phyloP scores from a whole-genome alignment of 2,329 filamentous ascomycete genomes.

The Escovopsis weberi region DNA sequence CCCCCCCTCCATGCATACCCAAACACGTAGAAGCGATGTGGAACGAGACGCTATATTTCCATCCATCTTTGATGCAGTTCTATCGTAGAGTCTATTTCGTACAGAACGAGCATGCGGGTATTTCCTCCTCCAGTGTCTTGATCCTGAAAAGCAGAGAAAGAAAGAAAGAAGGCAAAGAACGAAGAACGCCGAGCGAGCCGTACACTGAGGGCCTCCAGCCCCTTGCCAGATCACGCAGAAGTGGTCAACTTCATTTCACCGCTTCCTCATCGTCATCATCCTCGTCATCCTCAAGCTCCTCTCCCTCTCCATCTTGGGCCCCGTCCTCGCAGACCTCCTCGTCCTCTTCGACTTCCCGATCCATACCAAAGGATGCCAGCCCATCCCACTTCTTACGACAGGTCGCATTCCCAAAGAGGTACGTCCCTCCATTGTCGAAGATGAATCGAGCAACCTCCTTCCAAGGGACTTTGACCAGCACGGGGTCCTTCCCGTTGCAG shows the following conservation, averaged over 20 bases:
- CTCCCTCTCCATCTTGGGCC: neutral
- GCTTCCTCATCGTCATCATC: neutral
- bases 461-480: conserved; percentile 35
- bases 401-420: conserved; percentile 44
- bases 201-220: neutral
- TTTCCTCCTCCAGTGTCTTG: neutral
- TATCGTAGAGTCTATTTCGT: neutral
- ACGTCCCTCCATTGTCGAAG: conserved; percentile 34
- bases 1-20: too few species aligned
- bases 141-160: too few species aligned
- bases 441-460: conserved; percentile 42
- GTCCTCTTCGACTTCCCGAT: neutral
- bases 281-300: neutral
- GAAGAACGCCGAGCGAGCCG: too few species aligned
- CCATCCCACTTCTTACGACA: conserved; percentile 44
- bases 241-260: neutral
- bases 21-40: neutral
- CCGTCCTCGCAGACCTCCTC: neutral
- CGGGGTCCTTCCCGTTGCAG: conserved; percentile 15
- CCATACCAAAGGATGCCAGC: conserved; percentile 14
- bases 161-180: too few species aligned
- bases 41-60: neutral
- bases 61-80: neutral
- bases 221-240: neutral
- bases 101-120: neutral